A percentile compares a stretch with the other conserved stretches of the same genome.
phyloP scores from a whole-genome alignment of 495 filamentous ascomycete species.

The Daldinia concentrica region DNA sequence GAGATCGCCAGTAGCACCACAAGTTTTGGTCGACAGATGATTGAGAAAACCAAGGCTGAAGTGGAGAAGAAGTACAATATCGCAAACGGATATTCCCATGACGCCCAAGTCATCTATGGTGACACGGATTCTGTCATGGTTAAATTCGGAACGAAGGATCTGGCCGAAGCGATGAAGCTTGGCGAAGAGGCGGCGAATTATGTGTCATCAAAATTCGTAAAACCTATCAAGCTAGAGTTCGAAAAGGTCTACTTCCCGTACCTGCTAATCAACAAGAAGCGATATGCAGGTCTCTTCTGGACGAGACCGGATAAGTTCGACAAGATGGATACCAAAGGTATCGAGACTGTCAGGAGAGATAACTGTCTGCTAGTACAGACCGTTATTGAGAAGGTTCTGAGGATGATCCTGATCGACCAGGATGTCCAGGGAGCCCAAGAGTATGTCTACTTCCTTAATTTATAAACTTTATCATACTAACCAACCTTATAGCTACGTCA shows the following conservation, averaged over 20 bases:
- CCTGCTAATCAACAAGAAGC: conserved; percentile 99
- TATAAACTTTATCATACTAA: conserved; percentile 24
- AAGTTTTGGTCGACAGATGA: conserved; percentile 96
- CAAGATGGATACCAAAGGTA: conserved; percentile 99
- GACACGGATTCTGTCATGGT: conserved; percentile 99
- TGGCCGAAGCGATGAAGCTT: conserved; percentile 90
- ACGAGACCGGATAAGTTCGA: conserved; percentile 93
- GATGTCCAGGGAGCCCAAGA: conserved; percentile 90
- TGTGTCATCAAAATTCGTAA: conserved; percentile 91
- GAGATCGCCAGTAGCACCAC: conserved; percentile 97
- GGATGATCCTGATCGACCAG: conserved; percentile 93
- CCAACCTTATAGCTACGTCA: conserved; percentile 77
- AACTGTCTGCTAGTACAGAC: conserved; percentile 96
- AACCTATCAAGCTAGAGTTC: conserved; percentile 98
- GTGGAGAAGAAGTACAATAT: conserved; percentile 90
- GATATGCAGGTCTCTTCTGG: conserved; percentile 97
- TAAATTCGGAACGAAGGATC: conserved; percentile 89
- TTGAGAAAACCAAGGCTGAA: conserved; percentile 93
- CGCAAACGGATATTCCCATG: conserved; percentile 91
- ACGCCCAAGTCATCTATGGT: conserved; percentile 97
- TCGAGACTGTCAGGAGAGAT: conserved; percentile 96
- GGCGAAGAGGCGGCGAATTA: conserved; percentile 87
- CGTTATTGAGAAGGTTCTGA: conserved; percentile 95
- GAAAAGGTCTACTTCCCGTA: conserved; percentile 99
- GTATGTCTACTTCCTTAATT: conserved; percentile 63